phyloP scores from a whole-genome alignment of 2,329 filamentous ascomycete species.

The Cercospora citrullina region DNA sequence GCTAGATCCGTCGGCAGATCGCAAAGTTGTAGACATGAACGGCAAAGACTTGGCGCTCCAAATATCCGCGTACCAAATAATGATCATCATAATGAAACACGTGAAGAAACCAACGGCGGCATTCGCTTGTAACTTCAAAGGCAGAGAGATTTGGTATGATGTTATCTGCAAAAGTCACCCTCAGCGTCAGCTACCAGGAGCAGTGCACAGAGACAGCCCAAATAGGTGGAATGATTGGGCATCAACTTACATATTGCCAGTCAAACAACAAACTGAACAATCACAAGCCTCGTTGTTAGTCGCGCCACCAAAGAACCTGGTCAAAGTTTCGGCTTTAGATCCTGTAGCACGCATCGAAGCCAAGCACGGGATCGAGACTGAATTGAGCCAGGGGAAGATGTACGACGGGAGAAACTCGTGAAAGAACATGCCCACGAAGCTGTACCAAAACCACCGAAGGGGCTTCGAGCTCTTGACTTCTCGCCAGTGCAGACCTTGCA shows the following conservation, averaged over 20 bases:
- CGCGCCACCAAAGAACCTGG: slow-evolving; percentile 54
- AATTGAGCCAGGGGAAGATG: slow-evolving; percentile 58
- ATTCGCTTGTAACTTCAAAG: slow-evolving; percentile 51
- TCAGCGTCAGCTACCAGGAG: not conserved
- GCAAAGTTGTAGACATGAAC: slow-evolving; percentile 57
- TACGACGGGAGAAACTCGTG: slow-evolving; percentile 59
- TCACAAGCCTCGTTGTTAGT: slow-evolving; percentile 55
- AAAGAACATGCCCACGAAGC: slow-evolving; percentile 45
- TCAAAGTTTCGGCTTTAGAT: slow-evolving; percentile 47
- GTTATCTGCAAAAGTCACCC: slow-evolving; percentile 47
- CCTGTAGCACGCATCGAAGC: slow-evolving; percentile 55
- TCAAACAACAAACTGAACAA: slow-evolving; percentile 55
- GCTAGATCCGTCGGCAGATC: slow-evolving; percentile 42
- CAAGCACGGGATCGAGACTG: slow-evolving; percentile 56
- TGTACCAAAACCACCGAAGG: slow-evolving; percentile 55
- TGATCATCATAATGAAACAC: slow-evolving; percentile 54
- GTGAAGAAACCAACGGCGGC: slow-evolving; percentile 48
- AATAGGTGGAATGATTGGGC: not conserved
- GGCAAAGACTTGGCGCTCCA: slow-evolving; percentile 52
- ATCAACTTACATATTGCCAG: slow-evolving; percentile 47
- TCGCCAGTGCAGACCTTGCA: slow-evolving; percentile 58
- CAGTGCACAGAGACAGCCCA: not conserved
- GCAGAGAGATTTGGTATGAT: slow-evolving; percentile 54
- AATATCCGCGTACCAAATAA: slow-evolving; percentile 54
- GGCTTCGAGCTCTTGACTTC: slow-evolving; percentile 53